Base-by-base conservation (phyloP, 2,329 filamentous ascomycete genomes). In the Phaeosphaeriaceae sp. region DNA sequence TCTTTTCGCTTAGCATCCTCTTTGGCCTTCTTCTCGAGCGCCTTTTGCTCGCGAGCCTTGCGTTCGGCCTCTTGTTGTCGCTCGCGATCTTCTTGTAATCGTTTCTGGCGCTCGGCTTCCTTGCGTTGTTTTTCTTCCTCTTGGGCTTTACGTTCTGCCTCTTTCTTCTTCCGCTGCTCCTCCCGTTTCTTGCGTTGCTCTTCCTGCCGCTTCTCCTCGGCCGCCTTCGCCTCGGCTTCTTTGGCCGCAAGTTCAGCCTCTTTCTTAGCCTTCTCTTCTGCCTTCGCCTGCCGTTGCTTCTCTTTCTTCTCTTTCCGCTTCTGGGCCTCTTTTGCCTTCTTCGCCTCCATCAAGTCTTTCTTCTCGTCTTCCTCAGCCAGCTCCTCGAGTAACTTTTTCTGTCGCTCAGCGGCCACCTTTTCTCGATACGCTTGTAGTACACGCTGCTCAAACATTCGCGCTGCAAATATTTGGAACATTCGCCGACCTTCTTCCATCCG, bases 381-480 rank as follows among this genome's bases (percentile, higher is more conserved):
- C 77, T 99, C 95, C 75, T 97, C 91, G 24, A 99, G 84, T 21
- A 99, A 88, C 76, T 93, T 93, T 72, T 91, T 85, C 74, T 97
- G 94, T 25, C 95, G 91, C 80, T 99, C 94, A 69, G 90, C 89
- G 19, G 95, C 92, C 2, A 99, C 94, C 77, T 97, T 97, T 80
- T 98, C 94, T 77, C 93, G 91, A 80, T 99, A 99, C n/a, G 95
- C 95, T 44, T 91, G 94, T 58, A 99, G 84, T 21, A 99, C 95
- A 63, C 95, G 87, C 78, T 99, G 95, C 81, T 99, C 95, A 78
- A 99, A 99, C 95, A 99, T 99, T 63, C 95, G 89, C 57, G 95
- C 95, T 60, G 95, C 95, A 78, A 99, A 99, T 77, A 99, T 98
- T 78, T 99, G 95, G 76, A 99, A 99, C 95, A 99, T 99, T 68